Evolutionary conservation across 2,329 filamentous ascomycete species (phyloP), one percentile per base, ranked within the genome.

Genomic region (Fusarium vanettenii): DNA sequence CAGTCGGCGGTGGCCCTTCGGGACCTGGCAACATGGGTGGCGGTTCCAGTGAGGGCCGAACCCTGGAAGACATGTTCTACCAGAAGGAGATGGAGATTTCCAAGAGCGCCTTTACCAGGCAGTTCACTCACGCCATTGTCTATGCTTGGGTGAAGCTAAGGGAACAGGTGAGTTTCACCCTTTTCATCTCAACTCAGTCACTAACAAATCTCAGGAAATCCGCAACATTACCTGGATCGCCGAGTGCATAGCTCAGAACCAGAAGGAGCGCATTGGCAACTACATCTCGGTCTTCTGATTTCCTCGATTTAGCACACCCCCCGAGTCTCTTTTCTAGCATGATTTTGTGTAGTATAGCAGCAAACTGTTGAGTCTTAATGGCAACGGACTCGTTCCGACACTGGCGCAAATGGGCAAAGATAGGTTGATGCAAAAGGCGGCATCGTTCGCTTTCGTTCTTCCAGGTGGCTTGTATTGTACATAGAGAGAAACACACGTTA

Each of bases 161-260:
- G 83, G 97, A 99, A 85, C 97, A 99, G 92, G 96, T 98, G 85
- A 83, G 92, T 63, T 6, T 5, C 8, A 29, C 22, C 14, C 6
- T 5, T 82, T 41, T 45, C 3, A 13, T 37, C 1, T 13, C 16
- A 11, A 43, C 59, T 22, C 22, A 45, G 64, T 9, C 0, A 22
- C 81, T 86, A 79, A 88, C 79, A 29, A 45, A 6, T 22, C 22
- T 8, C 72, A 98, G 95, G 97, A 99, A 93, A 98, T 98, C 80
- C 94, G 97, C 76, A 99, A 99, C 85, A 98, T 99, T 81, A 98
- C 97, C 61, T 99, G 97, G 97, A 99, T 99, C 84, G 93, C 97
- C 25, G 97, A 99, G 85, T 99, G 97, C 86, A 99, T 99, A 89
- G 97, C 97, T 66, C 97, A 99, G 86, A 98, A 98, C 87, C 97